A percentile compares a stretch with the other conserved stretches of the same genome.
Conservation (phyloP, 306 rosid genomes). For the Cyclanthera cordifolia region DNA sequence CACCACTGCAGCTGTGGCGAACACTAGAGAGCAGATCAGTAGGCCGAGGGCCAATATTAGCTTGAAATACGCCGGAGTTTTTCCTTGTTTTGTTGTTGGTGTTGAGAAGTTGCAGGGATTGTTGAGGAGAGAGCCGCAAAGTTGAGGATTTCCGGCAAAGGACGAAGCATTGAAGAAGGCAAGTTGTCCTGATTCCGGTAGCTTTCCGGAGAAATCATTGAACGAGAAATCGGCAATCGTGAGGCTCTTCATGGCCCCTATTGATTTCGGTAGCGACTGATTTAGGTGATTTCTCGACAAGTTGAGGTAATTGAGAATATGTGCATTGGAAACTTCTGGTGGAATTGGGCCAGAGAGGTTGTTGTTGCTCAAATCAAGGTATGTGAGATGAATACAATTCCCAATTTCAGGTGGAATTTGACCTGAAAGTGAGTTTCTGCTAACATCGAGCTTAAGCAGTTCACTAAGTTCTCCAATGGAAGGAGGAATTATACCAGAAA, state of each 20-base stretch:
- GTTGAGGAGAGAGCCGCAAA: constrained; percentile 55
- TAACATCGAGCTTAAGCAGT: constrained; percentile 52
- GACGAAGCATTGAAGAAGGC: constrained; percentile 61
- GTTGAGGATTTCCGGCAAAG: constrained; percentile 69
- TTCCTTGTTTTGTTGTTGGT: constrained; percentile 20
- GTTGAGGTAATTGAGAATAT: constrained; percentile 67
- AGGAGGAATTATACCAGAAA: constrained; percentile 66
- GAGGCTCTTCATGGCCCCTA: constrained; percentile 72
- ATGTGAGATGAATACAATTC: constrained; percentile 45
- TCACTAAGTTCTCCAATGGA: constrained; percentile 53
- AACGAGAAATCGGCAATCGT: constrained; percentile 85
- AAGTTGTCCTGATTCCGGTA: constrained; percentile 79
- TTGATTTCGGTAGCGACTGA: constrained; percentile 53
- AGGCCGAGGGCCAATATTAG: constrained; percentile 65
- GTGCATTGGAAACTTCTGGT: constrained; percentile 42
- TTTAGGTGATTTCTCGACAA: constrained; percentile 68
- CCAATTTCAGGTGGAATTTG: constrained; percentile 51
- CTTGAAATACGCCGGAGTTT: constrained; percentile 35
- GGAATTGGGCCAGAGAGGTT: constrained; percentile 70
- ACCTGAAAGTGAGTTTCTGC: constrained; percentile 49
- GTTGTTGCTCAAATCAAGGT: constrained; percentile 83
- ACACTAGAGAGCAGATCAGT: constrained; percentile 47
- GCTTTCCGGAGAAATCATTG: constrained; percentile 61
- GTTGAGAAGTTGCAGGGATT: constrained; percentile 60
- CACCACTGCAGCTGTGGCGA: constrained; percentile 53